Percentiles rank a stretch among this genome's conserved stretches.
Evolutionary conservation across 192 early-diverging fungal genomes (phyloP).

Genomic region (Backusella luteola): DNA sequence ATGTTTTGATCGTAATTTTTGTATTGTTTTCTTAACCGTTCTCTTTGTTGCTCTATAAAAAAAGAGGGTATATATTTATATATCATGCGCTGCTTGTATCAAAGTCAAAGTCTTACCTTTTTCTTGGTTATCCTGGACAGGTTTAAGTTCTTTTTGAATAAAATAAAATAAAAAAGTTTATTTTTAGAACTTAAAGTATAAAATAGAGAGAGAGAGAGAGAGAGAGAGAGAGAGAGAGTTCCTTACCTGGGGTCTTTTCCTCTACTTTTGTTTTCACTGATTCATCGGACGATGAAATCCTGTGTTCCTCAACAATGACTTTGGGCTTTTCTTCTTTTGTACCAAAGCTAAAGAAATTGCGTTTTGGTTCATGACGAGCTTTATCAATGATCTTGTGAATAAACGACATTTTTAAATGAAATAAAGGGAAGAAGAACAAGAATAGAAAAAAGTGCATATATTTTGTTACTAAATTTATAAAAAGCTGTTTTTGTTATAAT

Average conservation of each 20-base stretch:
- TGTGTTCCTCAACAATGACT: background rate
- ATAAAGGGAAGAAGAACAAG: background rate
- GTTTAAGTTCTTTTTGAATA: background rate
- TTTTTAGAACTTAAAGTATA: background rate
- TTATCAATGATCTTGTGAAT: conserved; percentile 13
- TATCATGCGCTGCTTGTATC: background rate
- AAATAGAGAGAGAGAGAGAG: background rate
- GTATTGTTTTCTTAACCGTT: conserved; percentile 7
- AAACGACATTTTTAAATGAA: background rate
- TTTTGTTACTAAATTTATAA: background rate
- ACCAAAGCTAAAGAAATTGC: background rate
- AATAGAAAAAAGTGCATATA: background rate
- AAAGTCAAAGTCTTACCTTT: background rate
- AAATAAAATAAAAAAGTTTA: background rate
- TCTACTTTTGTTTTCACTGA: background rate
- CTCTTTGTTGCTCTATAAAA: conserved; percentile 12
- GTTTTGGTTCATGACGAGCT: background rate
- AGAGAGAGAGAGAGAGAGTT: background rate
- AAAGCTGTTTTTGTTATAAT: background rate
- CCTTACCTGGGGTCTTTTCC: background rate
- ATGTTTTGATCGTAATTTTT: conserved; percentile 19
- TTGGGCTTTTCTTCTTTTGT: conserved; percentile 7
- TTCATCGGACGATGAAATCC: background rate
- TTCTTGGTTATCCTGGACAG: background rate
- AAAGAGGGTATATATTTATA: background rate